A percentile compares a stretch with the other conserved stretches of the same genome.
These are phyloP conservation scores for Pseudopediastrum boryanum DNA, from an alignment of 139 green algal genomes.

Conservation along the genomic window DNA sequence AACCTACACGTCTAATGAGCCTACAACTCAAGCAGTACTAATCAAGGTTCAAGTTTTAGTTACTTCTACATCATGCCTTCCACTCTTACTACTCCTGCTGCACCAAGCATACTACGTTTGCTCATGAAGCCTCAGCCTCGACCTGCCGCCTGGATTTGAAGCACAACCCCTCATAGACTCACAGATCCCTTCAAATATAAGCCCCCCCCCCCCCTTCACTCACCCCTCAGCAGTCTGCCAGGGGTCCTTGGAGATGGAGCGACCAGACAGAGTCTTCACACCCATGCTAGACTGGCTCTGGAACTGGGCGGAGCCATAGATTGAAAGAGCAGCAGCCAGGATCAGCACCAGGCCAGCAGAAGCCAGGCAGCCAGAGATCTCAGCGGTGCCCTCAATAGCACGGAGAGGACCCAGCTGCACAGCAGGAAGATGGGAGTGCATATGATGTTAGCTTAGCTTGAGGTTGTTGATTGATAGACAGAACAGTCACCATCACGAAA, in stretches of 20 bases:
- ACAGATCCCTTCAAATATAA: not conserved
- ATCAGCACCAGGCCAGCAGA: conserved; percentile 93
- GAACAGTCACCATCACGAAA: too few relatives aligned
- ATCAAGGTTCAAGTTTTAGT: too few relatives aligned
- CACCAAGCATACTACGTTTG: too few relatives aligned
- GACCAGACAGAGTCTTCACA: conserved; percentile 95
- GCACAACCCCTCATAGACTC: not conserved
- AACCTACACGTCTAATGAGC: too few relatives aligned
- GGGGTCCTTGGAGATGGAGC: conserved; percentile 74
- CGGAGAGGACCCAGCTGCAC: conserved; percentile 86
- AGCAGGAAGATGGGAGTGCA: too few relatives aligned
- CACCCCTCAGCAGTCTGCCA: conserved; percentile 79
- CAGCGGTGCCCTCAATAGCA: conserved; percentile 78
- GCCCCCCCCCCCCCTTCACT: too few relatives aligned
- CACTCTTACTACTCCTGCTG: too few relatives aligned
- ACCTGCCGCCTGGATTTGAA: not conserved
- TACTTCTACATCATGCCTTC: too few relatives aligned
- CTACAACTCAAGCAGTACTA: too few relatives aligned
- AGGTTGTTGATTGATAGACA: too few relatives aligned
- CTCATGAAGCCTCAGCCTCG: too few relatives aligned
- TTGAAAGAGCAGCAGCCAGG: conserved; percentile 85
- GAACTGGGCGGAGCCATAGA: conserved; percentile 94
- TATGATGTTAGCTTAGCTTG: too few relatives aligned
- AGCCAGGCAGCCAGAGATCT: conserved; percentile 85
- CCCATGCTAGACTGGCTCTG: conserved; percentile 74